Conservation (phyloP, 2,329 filamentous ascomycete species). For the Colletotrichum tamarilloi region DNA sequence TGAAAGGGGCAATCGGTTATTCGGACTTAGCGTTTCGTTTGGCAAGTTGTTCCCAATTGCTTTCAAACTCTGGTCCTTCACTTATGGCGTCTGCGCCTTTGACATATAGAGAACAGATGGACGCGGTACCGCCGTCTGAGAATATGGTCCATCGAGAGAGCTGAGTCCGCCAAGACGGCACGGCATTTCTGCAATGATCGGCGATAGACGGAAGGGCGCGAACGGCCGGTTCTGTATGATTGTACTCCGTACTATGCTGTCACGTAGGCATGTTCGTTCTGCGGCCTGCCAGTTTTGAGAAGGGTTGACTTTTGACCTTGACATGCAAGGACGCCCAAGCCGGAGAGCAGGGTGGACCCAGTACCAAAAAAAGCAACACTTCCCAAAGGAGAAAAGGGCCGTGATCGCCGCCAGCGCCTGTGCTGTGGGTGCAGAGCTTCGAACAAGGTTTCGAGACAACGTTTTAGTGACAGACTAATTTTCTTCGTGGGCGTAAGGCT, state of each 20-base stretch:
- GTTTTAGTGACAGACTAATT: background rate
- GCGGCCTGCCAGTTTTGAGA: background rate
- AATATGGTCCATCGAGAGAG: background rate
- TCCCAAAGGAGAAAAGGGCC: background rate
- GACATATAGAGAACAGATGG: background rate
- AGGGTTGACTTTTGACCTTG: constrained; percentile 1
- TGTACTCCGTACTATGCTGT: background rate
- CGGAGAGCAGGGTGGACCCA: background rate
- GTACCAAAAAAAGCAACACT: constrained; percentile 18
- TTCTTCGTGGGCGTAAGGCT: background rate
- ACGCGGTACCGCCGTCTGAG: background rate
- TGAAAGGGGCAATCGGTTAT: background rate
- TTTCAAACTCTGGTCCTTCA: background rate
- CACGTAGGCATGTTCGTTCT: background rate
- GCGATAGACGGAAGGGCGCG: background rate
- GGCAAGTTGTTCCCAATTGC: background rate
- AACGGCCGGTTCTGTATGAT: background rate
- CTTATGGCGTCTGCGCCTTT: background rate
- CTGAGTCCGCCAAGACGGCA: background rate
- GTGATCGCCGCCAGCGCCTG: background rate
- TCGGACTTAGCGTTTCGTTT: background rate
- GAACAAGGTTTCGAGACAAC: background rate
- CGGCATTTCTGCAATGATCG: background rate
- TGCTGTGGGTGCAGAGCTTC: background rate
- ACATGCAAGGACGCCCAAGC: constrained; percentile 14